These are phyloP conservation scores for Lithohypha guttulata DNA, from an alignment of 2,329 filamentous ascomycete genomes.

Conservation along the genomic window DNA sequence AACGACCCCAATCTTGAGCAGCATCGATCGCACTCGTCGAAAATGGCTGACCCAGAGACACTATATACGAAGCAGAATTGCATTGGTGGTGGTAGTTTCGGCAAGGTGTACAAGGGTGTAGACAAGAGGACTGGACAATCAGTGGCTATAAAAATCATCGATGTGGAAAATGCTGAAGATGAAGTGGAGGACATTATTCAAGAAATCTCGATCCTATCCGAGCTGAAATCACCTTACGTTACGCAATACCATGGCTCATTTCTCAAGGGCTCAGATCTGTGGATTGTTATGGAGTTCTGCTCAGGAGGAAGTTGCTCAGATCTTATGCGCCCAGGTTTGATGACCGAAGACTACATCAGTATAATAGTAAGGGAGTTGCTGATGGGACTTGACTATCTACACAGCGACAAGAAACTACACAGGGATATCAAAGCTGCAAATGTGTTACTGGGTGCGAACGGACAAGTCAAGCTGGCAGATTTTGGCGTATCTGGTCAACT, in stretches of 20 bases:
- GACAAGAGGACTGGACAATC: constrained; percentile 87
- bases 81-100: constrained; percentile 94
- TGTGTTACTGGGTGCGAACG: constrained; percentile 74
- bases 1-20: neutral
- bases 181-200: constrained; percentile 99
- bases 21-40: neutral
- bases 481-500: constrained; percentile 95
- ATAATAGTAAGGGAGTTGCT: constrained; percentile 88
- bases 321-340: constrained; percentile 83
- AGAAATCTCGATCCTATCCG: constrained; percentile 93
- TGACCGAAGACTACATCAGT: constrained; percentile 91
- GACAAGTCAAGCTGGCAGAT: constrained; percentile 93
- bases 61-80: constrained; percentile 89
- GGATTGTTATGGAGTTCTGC: constrained; percentile 99
- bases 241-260: constrained; percentile 98
- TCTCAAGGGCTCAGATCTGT: constrained; percentile 87
- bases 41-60: constrained; percentile 64
- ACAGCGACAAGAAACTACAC: constrained; percentile 91
- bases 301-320: constrained; percentile 93
- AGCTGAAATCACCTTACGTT: constrained; percentile 89
- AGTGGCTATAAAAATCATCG: constrained; percentile 96
- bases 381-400: constrained; percentile 81
- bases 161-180: constrained; percentile 97
- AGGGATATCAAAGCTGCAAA: constrained; percentile 97
- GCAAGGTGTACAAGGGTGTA: constrained; percentile 96